Percentiles rank a stretch among this genome's conserved stretches.
Evolutionary conservation across 352 stramenopile genomes (phyloP).

Genomic region (Globisporangium okanoganense): DNA sequence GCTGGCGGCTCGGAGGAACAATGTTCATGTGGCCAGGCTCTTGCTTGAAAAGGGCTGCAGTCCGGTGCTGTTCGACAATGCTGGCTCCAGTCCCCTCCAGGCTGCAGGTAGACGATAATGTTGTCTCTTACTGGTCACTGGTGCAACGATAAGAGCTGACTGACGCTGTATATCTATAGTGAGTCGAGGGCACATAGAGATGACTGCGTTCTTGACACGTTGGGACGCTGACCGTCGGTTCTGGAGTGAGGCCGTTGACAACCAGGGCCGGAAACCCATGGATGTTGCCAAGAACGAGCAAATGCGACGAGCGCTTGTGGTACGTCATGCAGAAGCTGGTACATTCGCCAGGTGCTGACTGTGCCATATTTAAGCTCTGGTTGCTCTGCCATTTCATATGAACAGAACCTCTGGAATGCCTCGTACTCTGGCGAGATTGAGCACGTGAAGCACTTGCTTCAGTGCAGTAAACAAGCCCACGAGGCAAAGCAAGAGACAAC

Average conservation of each 20-base stretch:
- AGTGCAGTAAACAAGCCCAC: not conserved
- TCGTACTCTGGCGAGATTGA: slow-evolving; percentile 32
- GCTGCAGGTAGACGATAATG: slow-evolving; percentile 24
- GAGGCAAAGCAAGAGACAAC: not conserved
- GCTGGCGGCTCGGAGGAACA: slow-evolving; percentile 25
- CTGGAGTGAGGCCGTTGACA: slow-evolving; percentile 28
- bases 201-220: slow-evolving; percentile 33
- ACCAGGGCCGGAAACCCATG: slow-evolving; percentile 33
- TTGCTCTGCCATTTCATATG: not conserved
- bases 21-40: slow-evolving; percentile 18
- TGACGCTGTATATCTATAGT: slow-evolving; percentile 6
- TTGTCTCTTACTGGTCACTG: not conserved
- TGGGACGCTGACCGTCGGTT: slow-evolving; percentile 41
- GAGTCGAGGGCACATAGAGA: slow-evolving; percentile 24
- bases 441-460: slow-evolving; percentile 23
- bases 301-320: slow-evolving; percentile 24
- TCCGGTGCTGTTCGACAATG: slow-evolving; percentile 24
- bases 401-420: slow-evolving; percentile 38
- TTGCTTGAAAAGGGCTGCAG: slow-evolving; percentile 36
- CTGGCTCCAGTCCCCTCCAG: slow-evolving; percentile 40
- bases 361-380: not conserved
- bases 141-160: not conserved
- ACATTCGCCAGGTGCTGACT: not conserved
- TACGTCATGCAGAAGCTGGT: slow-evolving; percentile 12
- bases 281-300: slow-evolving; percentile 28